Conservation (phyloP, 345 rosid genomes). For the Fremontodendron californicum region DNA sequence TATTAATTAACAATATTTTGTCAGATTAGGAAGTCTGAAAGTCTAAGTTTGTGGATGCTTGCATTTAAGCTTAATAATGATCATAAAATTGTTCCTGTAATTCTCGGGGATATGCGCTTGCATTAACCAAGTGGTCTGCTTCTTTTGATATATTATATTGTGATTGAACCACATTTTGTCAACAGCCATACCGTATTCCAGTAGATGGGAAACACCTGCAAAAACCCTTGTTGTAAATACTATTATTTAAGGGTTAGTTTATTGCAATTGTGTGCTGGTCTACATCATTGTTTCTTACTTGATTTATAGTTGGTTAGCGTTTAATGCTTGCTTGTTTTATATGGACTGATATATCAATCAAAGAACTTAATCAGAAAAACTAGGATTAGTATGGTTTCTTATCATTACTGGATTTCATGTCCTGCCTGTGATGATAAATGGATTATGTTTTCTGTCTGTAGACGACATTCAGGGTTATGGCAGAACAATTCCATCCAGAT, state of each 20-base stretch:
- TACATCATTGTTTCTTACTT: neutral
- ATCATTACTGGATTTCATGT: neutral
- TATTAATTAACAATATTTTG: neutral
- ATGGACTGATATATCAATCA: neutral
- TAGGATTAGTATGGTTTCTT: neutral
- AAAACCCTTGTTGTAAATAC: neutral
- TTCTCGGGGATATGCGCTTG: neutral
- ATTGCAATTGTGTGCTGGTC: neutral
- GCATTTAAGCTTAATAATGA: neutral
- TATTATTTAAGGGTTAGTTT: neutral
- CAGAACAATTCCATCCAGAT: conserved; percentile 91
- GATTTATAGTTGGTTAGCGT: neutral
- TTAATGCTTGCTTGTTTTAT: neutral
- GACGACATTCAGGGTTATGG: conserved; percentile 87
- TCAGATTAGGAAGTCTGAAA: neutral
- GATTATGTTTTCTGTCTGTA: conserved; percentile 29
- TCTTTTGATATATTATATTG: neutral
- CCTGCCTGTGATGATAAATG: neutral
- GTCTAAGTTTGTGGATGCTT: neutral
- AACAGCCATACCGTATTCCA: neutral
- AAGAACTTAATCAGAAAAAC: neutral
- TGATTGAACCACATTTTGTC: neutral
- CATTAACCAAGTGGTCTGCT: neutral
- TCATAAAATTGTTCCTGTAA: neutral
- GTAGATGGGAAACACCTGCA: neutral